A percentile compares a stretch with the other conserved stretches of the same genome.
These are phyloP conservation scores for Fusarium gaditjirri DNA, from an alignment of 2,329 filamentous ascomycete species.

Conservation along the genomic window DNA sequence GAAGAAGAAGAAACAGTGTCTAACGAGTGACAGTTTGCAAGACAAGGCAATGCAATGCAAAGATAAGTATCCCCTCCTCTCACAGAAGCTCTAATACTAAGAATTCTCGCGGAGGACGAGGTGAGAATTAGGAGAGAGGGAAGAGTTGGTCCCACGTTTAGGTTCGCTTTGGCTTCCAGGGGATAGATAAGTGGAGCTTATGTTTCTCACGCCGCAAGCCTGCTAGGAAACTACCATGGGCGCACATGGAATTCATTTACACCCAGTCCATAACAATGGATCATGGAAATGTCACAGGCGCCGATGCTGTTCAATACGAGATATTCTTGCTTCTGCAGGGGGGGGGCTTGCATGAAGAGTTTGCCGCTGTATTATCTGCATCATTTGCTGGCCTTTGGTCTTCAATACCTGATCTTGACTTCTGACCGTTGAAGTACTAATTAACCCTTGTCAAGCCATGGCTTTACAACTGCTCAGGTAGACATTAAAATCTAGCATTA, in stretches of 20 bases:
- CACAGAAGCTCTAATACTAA: slow-evolving; percentile 25
- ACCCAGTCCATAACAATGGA: neutral
- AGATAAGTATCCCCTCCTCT: slow-evolving; percentile 43
- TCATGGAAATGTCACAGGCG: neutral
- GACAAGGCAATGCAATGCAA: slow-evolving; percentile 14
- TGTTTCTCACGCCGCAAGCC: slow-evolving; percentile 3
- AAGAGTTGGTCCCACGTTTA: slow-evolving; percentile 16
- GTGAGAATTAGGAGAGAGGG: slow-evolving; percentile 39
- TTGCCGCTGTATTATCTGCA: neutral
- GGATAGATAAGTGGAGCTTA: slow-evolving; percentile 28
- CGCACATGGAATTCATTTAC: slow-evolving; percentile 4
- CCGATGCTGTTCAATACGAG: neutral
- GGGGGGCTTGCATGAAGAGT: neutral
- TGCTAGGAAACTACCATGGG: slow-evolving; percentile 1
- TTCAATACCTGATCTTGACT: neutral
- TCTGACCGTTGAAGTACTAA: slow-evolving; percentile 11
- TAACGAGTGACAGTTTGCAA: slow-evolving; percentile 39
- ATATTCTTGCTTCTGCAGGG: neutral
- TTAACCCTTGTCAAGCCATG: slow-evolving; percentile 21
- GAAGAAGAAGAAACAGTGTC: slow-evolving; percentile 18
- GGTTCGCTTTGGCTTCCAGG: slow-evolving; percentile 24
- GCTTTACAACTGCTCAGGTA: neutral
- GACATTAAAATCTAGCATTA: slow-evolving; percentile 20
- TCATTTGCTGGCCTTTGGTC: neutral
- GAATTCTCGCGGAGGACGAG: slow-evolving; percentile 42